Base-by-base conservation (phyloP, 352 stramenopile genomes). In the Globisporangium radiosum region DNA sequence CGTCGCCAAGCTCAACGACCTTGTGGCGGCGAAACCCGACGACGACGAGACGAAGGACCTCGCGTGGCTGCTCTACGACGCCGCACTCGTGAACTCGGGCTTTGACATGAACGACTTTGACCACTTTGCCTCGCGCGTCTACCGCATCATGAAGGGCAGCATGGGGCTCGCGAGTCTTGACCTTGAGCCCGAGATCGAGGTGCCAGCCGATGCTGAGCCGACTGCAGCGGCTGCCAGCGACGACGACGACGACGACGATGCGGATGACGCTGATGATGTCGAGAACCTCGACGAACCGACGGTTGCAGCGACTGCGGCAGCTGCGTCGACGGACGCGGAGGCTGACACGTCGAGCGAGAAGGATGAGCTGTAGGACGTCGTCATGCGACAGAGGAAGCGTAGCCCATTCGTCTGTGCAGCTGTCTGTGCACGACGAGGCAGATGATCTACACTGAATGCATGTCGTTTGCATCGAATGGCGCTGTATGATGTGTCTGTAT, bases 41-140 rank as follows among this genome's bases (percentile, higher is more conserved):
- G 81, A 88, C 19, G 78, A 96, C 17, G 81, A 95, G 63, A 94
- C 88, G 3, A 84, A 92, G 62, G 96, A 99, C 70, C 69, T 98
- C 43, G 96, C 96, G 10, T 98, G 94, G 90, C 81, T 99, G 19
- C 78, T 99, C 4, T 98, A 98, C 70, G 97, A 99, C 67, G 98
- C 97, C 36, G 96, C 97, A 5, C 81, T 99, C 47, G 84, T 99
- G 69, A 98, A 97, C 69, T 98, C 95, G 51, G 97, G 97, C 62
- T 99, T 98, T 63, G 87, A 93, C 58, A 94, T 99, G 69, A 82
- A 92, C 43, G 93, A 99, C 58, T 76, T 85, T 33, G 92, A 97
- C 55, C 85, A 90, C 56, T 99, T 98, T 66, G 92, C 92, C 15
- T 70, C 81, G 52, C 90, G 97, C 50, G 94, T 99, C 70, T 94